Conservation (phyloP, 371 early-diverging fungal genomes). For the Actinomucor elegans region DNA sequence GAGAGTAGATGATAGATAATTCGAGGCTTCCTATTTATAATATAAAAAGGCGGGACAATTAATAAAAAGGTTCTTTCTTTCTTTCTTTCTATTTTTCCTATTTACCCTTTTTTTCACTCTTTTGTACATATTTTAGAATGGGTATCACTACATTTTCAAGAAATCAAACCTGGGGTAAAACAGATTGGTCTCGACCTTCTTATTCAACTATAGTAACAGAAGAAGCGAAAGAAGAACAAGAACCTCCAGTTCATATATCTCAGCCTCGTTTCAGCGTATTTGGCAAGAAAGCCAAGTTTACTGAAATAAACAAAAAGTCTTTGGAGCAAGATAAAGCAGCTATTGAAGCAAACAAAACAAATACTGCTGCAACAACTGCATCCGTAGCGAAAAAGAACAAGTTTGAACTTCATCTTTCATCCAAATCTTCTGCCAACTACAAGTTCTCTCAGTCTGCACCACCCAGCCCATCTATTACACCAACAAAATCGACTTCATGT, state of each 20-base stretch:
- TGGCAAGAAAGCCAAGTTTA: constrained; percentile 20
- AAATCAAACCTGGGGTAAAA: constrained; percentile 7
- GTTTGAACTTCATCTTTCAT: constrained; percentile 13
- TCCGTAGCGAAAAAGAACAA: constrained; percentile 2
- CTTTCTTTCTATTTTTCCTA: constrained; percentile 3
- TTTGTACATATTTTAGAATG: constrained; percentile 4
- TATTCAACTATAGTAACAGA: background rate
- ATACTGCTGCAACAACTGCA: background rate
- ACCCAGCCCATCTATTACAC: background rate
- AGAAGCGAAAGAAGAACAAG: background rate
- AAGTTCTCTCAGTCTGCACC: background rate
- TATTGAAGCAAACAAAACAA: background rate
- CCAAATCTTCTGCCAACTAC: constrained; percentile 4
- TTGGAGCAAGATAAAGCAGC: constrained; percentile 1
- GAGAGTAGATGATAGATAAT: background rate
- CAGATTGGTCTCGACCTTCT: constrained; percentile 11
- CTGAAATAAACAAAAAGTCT: constrained; percentile 1
- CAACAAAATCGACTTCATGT: too few species aligned
- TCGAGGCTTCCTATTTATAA: too few species aligned
- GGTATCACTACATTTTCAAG: constrained; percentile 25
- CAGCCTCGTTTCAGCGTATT: constrained; percentile 25
- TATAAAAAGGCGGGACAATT: background rate
- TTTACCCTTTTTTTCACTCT: constrained; percentile 3
- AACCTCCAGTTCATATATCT: background rate
- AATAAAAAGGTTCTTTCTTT: constrained; percentile 1